Evolutionary conservation across 495 filamentous ascomycete genomes (phyloP), one percentile per base, ranked within the genome.

Genomic region (Bacidia gigantensis): DNA sequence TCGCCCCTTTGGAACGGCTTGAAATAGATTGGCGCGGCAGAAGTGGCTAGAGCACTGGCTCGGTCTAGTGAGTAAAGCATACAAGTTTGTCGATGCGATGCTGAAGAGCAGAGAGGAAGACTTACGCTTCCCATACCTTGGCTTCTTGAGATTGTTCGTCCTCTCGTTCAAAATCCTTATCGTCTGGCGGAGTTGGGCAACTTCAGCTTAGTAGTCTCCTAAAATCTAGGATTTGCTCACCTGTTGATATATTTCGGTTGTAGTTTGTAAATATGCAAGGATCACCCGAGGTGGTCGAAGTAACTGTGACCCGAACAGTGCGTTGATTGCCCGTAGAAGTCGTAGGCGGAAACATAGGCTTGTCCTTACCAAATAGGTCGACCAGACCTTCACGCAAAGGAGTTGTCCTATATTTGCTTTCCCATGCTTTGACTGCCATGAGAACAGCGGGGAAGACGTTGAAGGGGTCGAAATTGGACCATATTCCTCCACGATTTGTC

Each of bases 11-110:
- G 26, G 24, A 56, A 55, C 3, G 46, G 52, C 20, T 46, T 24
- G 50, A 56, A 56, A 54, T 56, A 54, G 7, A 56, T 24, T 2
- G 53, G 53, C 11, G 53, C 53, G 2, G 53, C 52, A 11, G 53
- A 24, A 18, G 53, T 56, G 10, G 53, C 53, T 12, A 56, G 51
- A 45, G 46, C 46, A 7, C 46, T 49, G 43, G 21, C 20, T 46
- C 11, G 21, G 43, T 18, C 18, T 9, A 46, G 43, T 39, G n/a
- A n/a, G n/a, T n/a, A n/a, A 39, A 39, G 32, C 32, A 23, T 46
- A 18, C 21, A 46, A 20, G 18, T 46, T 9, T 11, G 14, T 9
- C 18, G 10, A 23, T 23, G 10, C 14, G 20, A 17, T 11, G 10
- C 22, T 10, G 7, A 9, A 5, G 12, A 22, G 46, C 11, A 32